phyloP scores from a whole-genome alignment of 768 basidiomycete species.

The Tulasnella sp. region DNA sequence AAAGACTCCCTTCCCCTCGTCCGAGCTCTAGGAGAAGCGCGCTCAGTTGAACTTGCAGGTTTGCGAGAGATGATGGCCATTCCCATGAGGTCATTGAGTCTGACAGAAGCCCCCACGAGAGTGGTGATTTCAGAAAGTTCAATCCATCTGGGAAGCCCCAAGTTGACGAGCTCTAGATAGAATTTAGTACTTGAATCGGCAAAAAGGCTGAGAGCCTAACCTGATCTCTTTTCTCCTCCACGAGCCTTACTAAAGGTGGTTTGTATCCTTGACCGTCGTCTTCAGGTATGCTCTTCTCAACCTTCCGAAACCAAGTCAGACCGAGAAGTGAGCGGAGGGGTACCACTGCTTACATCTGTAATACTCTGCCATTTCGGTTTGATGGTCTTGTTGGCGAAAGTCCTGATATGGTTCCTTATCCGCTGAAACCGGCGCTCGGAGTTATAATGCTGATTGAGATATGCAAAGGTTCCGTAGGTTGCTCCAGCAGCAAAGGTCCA shows the following conservation, averaged over 20 bases:
- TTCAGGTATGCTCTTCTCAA: neutral
- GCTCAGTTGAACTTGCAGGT: neutral
- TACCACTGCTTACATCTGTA: neutral
- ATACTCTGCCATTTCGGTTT: neutral
- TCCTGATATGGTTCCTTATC: neutral
- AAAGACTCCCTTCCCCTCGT: constrained; percentile 20
- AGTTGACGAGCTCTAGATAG: no score
- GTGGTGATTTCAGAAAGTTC: neutral
- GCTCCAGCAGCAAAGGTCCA: neutral
- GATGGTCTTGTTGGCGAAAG: neutral
- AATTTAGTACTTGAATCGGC: no score
- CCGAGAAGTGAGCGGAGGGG: neutral
- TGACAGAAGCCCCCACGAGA: neutral
- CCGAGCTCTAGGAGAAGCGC: constrained; percentile 18
- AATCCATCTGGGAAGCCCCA: neutral
- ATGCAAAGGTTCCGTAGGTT: constrained; percentile 4
- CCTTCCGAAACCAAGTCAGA: neutral
- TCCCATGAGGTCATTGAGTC: constrained; percentile 2
- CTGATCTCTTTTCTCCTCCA: neutral
- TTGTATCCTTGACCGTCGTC: neutral
- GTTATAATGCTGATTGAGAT: constrained; percentile 5
- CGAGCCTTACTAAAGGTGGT: neutral
- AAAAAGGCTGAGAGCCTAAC: neutral
- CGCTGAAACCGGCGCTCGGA: neutral
- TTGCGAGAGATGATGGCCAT: neutral